phyloP scores from a whole-genome alignment of 2,329 filamentous ascomycete species.

The Elsinoe australis region DNA sequence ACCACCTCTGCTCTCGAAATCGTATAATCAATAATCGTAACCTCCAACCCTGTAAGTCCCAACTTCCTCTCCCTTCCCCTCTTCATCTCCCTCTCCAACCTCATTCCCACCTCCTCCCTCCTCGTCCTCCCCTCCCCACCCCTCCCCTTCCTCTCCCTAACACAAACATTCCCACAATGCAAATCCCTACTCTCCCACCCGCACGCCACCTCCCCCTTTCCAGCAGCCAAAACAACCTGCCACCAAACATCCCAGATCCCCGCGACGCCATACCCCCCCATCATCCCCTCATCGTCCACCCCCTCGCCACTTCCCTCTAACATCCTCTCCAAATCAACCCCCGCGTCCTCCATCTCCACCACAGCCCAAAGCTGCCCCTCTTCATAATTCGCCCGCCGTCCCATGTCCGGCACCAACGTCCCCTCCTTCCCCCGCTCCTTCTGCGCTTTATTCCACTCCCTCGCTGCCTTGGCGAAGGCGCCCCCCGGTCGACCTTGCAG shows the following conservation, averaged over 20 bases:
- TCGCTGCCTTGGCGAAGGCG: slow-evolving; percentile 43
- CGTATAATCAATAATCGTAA: slow-evolving; percentile 62
- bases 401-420: slow-evolving; percentile 50
- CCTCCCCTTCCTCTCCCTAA: slow-evolving; percentile 25
- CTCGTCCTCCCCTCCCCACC: background rate
- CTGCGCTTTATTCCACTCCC: slow-evolving; percentile 37
- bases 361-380: slow-evolving; percentile 55
- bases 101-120: background rate
- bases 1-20: slow-evolving; percentile 52
- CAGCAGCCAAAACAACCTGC: slow-evolving; percentile 55
- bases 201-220: slow-evolving; percentile 52
- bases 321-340: slow-evolving; percentile 45
- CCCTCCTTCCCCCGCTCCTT: slow-evolving; percentile 33
- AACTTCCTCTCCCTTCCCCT: slow-evolving; percentile 33
- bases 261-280: slow-evolving; percentile 28
- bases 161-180: slow-evolving; percentile 60
- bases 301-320: slow-evolving; percentile 21
- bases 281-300: slow-evolving; percentile 25
- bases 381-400: slow-evolving; percentile 45
- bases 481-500: slow-evolving; percentile 49
- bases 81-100: slow-evolving; percentile 10
- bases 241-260: slow-evolving; percentile 58
- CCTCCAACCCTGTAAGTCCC: slow-evolving; percentile 49
- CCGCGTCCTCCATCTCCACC: slow-evolving; percentile 60
- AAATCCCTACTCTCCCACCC: slow-evolving; percentile 60